Base-by-base conservation (phyloP, 371 early-diverging fungal genomes). In the Mucor lusitanicus region DNA sequence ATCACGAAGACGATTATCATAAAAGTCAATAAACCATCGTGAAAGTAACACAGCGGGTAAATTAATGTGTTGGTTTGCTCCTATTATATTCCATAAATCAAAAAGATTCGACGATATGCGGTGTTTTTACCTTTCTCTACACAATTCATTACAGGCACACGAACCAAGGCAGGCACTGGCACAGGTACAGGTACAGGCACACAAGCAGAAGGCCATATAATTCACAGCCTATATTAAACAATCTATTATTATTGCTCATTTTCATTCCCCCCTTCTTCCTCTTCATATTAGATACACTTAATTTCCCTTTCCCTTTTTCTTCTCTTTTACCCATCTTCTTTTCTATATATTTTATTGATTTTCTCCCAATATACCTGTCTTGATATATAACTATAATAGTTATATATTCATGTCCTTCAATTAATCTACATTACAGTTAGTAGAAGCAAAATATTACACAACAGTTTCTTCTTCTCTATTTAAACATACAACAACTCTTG, bases 191-290 rank as follows among this genome's bases (percentile, higher is more conserved):
- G 48, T 23, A 48, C 48, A 48, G 48, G 48, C 23, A 48, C 48
- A 48, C 48, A 48, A 48, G 48, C 48, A 48, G 8, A 48, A 42
- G 17, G 5, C n/a, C n/a, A 11, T 48, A 48, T 21, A 21, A 19
- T 48, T 48, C 48, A 48, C 48, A 48, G 48, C 19, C 48, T 48
- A 48, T 48, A 48, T 48, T 48, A 48, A 48, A 23, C 48, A 48
- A 48, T 48, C 48, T 48, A 48, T 42, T 42, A 42, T 42, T 42
- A n/a, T 48, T 48, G n/a, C 35, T 35, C 35, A 35, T 48, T 21
- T 48, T 48, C 21, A 23, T 48, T 48, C 21, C 21, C 23, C 48
- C 23, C 21, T 17, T 15, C 46, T 19, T 19, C 19, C 46, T 42
- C 42, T 42, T 42, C 42, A 5, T 42, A 17, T n/a, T 42, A 27